Evolutionary conservation across 1,139 yeast species (phyloP).

Genomic region (Candida frijolesensis): DNA sequence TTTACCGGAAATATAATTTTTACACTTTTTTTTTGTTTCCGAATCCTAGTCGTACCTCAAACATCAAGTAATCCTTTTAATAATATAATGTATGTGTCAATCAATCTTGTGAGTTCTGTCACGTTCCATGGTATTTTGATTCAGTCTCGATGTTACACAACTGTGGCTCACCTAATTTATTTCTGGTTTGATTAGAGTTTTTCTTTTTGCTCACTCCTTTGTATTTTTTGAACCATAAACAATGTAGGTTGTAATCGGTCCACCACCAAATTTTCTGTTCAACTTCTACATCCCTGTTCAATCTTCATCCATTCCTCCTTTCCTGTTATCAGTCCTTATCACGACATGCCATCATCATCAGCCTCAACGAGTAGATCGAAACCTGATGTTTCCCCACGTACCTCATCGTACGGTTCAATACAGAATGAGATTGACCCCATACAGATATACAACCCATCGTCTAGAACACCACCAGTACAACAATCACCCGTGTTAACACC

Average conservation of each 20-base stretch:
- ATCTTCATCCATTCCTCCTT: background rate
- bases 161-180: background rate
- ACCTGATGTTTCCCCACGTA: conserved; percentile 2
- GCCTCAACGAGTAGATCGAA: background rate
- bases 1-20: background rate
- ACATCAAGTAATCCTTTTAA: background rate
- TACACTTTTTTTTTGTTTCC: background rate
- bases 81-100: background rate
- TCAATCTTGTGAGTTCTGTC: background rate
- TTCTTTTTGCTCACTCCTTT: background rate
- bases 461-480: background rate
- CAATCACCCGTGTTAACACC: conserved; percentile 1
- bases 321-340: background rate
- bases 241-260: background rate
- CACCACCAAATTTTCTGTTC: no score
- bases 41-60: background rate
- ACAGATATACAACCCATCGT: background rate
- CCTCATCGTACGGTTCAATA: conserved; percentile 6
- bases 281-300: no score
- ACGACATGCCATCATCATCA: background rate
- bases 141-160: background rate
- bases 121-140: no score
- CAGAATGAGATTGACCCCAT: conserved; percentile 1
- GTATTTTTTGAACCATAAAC: background rate
- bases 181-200: background rate